phyloP scores from a whole-genome alignment of 1,139 yeast species.

The Tardiomyces digboiensis region DNA sequence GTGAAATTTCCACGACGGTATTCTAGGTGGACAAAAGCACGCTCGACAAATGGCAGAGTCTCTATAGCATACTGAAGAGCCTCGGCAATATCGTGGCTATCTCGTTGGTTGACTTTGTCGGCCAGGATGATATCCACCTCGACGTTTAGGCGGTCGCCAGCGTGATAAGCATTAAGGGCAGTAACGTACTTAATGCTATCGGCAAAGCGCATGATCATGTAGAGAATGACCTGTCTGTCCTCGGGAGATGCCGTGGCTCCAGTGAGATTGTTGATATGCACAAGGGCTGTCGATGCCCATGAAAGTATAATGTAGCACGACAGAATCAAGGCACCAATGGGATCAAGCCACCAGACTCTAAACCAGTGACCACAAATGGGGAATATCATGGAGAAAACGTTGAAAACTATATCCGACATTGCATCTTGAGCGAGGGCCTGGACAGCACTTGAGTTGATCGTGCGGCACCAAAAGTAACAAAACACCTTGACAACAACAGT shows the following conservation, averaged over 20 bases:
- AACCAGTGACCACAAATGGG: slow-evolving; percentile 50
- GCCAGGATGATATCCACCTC: slow-evolving; percentile 67
- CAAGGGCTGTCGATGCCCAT: slow-evolving; percentile 53
- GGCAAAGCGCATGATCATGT: slow-evolving; percentile 61
- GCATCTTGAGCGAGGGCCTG: slow-evolving; percentile 82
- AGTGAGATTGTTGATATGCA: slow-evolving; percentile 64
- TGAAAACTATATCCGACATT: slow-evolving; percentile 65
- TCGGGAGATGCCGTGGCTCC: slow-evolving; percentile 60
- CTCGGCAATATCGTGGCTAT: slow-evolving; percentile 74
- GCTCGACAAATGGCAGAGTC: slow-evolving; percentile 64
- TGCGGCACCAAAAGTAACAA: slow-evolving; percentile 58
- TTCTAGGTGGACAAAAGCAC: slow-evolving; percentile 78
- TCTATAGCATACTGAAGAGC: slow-evolving; percentile 74
- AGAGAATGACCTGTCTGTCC: slow-evolving; percentile 58
- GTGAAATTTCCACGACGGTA: slow-evolving; percentile 36
- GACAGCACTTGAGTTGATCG: slow-evolving; percentile 57
- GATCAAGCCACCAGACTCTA: slow-evolving; percentile 63
- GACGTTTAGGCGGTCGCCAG: slow-evolving; percentile 67
- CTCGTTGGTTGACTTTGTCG: slow-evolving; percentile 44
- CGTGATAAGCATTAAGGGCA: slow-evolving; percentile 66
- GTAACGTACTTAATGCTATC: slow-evolving; percentile 57
- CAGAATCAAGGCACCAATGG: slow-evolving; percentile 58
- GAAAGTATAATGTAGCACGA: slow-evolving; percentile 53
- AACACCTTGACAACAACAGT: slow-evolving; percentile 53
- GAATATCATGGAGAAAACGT: slow-evolving; percentile 57